Conservation (phyloP, 1,284 basidiomycete species). For the Ceratobasidium sp. region DNA sequence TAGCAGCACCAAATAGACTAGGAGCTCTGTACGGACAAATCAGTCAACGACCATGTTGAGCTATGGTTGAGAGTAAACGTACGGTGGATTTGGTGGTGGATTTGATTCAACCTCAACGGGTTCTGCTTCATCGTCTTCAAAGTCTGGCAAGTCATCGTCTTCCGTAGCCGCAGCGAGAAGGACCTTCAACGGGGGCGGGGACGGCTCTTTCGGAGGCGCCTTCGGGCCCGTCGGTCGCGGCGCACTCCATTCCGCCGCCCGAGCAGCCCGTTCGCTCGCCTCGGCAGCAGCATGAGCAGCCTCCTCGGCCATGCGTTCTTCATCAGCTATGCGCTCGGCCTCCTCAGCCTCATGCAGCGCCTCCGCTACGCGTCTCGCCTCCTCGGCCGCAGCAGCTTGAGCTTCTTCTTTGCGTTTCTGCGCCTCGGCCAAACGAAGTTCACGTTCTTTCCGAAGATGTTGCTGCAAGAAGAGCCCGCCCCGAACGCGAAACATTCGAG, state of each 20-base stretch:
- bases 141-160: constrained; percentile 33
- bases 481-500: constrained; percentile 21
- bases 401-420: constrained; percentile 26
- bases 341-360: constrained; percentile 19
- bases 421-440: constrained; percentile 28
- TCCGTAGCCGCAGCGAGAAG: constrained; percentile 18
- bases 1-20: constrained; percentile 34
- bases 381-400: constrained; percentile 25
- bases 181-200: constrained; percentile 32
- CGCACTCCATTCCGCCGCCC: constrained; percentile 39
- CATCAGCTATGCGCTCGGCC: constrained; percentile 2
- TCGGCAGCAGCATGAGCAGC: constrained; percentile 6
- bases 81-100: too few relatives aligned
- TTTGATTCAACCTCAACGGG: neutral
- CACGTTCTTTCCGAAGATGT: constrained; percentile 34
- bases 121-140: constrained; percentile 30
- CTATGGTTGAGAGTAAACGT: too few relatives aligned
- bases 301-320: constrained; percentile 14
- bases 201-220: constrained; percentile 12
- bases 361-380: constrained; percentile 30
- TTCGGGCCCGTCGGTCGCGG: neutral
- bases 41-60: too few relatives aligned
- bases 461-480: constrained; percentile 31
- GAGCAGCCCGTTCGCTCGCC: constrained; percentile 24
- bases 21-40: neutral